Conservation (phyloP, 768 basidiomycete genomes). For the Podaxis rugospora region DNA sequence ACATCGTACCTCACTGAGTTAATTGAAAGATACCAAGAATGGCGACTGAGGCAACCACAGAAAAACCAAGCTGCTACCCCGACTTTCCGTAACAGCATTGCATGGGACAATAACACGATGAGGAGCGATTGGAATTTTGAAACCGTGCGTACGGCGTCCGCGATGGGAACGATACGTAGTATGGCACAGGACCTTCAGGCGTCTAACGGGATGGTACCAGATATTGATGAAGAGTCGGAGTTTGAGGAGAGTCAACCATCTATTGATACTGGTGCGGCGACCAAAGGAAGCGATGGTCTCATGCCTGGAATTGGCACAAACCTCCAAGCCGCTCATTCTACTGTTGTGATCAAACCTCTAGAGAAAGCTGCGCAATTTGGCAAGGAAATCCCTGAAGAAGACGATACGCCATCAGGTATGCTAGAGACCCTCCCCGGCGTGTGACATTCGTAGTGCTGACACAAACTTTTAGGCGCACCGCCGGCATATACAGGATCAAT, state of each 20-base stretch:
- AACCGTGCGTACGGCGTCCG: constrained; percentile 66
- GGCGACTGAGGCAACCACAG: constrained; percentile 55
- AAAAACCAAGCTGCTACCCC: constrained; percentile 56
- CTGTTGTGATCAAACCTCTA: constrained; percentile 60
- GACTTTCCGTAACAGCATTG: constrained; percentile 50
- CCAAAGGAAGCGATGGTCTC: constrained; percentile 58
- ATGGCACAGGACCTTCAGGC: constrained; percentile 62
- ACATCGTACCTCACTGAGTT: constrained; percentile 84
- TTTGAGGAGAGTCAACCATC: constrained; percentile 44
- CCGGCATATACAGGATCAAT: constrained; percentile 74
- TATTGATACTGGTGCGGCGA: constrained; percentile 58
- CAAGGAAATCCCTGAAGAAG: constrained; percentile 25
- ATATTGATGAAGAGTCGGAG: constrained; percentile 40
- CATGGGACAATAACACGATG: constrained; percentile 79
- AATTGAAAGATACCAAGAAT: constrained; percentile 83
- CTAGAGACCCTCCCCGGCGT: constrained; percentile 24
- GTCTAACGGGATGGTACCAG: constrained; percentile 49
- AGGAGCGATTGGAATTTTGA: constrained; percentile 97
- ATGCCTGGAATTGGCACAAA: constrained; percentile 43
- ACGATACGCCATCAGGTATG: constrained; percentile 40
- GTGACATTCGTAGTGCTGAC: constrained; percentile 12
- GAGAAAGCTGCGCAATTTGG: constrained; percentile 19
- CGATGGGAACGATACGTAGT: constrained; percentile 75
- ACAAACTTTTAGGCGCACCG: constrained; percentile 45
- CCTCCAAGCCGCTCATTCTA: constrained; percentile 59